Conservation (phyloP, 176 grass and related monocot species). For the Cenchrus purpureus region DNA sequence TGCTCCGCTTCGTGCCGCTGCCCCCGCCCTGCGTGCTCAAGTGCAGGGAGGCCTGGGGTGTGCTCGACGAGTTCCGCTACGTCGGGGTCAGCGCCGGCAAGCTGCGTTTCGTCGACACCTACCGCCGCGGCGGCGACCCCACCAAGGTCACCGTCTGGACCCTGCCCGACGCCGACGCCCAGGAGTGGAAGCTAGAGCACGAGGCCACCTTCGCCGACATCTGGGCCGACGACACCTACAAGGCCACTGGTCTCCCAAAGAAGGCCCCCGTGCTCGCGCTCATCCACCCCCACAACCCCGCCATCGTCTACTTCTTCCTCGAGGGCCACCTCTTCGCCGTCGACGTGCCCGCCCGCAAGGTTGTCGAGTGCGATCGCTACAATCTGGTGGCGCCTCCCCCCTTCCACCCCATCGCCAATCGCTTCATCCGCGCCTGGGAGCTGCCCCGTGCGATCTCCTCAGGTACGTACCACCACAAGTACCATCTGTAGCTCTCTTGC, state of each 20-base stretch:
- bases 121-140: not conserved
- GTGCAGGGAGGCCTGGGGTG: not conserved
- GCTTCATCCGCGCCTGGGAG: constrained; percentile 6
- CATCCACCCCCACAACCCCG: constrained; percentile 15
- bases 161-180: not conserved
- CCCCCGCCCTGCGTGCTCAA: not conserved
- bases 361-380: not conserved
- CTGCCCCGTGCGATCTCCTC: not conserved
- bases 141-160: constrained; percentile 7
- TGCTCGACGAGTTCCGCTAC: not conserved
- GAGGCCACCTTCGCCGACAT: constrained; percentile 11
- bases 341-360: not conserved
- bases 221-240: constrained; percentile 14
- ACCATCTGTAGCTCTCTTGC: not conserved
- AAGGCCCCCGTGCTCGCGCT: not conserved
- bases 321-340: not conserved
- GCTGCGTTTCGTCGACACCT: not conserved
- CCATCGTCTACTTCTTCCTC: constrained; percentile 8
- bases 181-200: not conserved
- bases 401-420: not conserved
- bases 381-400: constrained; percentile 4
- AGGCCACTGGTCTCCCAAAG: not conserved
- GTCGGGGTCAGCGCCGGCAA: constrained; percentile 8
- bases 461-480: not conserved
- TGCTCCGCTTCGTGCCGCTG: not conserved